Evolutionary conservation across 1,284 basidiomycete genomes (phyloP), one percentile per base, ranked within the genome.

Genomic region (Marasmius sp.): DNA sequence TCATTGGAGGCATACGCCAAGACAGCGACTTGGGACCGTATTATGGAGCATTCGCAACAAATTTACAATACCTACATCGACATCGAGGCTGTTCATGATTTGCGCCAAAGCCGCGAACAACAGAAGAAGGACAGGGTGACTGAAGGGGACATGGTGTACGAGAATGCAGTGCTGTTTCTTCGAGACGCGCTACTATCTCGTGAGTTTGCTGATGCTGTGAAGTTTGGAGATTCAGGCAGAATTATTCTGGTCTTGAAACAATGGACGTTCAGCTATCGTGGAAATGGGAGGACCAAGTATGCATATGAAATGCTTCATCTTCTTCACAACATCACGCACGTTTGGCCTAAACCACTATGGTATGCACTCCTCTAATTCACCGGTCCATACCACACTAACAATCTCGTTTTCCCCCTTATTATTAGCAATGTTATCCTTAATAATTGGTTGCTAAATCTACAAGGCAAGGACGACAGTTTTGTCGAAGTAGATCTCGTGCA

Each of bases 361-460:
- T 78, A 62, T 38, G 67, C 58, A 1, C 14, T 34, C 43, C 49
- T 14, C 22, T n/a, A 33, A 12, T 8, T n/a, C 10, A 5, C 34
- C 33, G 27, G 10, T 12, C 57, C 1, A 3, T 10, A n/a, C 45
- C 8, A 33, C 4, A 27, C 20, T 27, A 14, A 22, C 6, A 36
- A 5, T 2, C 5, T 5, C 27, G 27, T 27, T 2, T 27, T 27
- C 11, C 45, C 33, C 33, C 48, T 27, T 2, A 53, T 16, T 56
- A 39, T 33, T 34, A 77, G 75, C 0, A 47, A 70, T 4, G 66
- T 75, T 33, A 68, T 78, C 0, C 51, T 78, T 1, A 71, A 78
- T 10, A 79, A 79, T 57, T 79, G 77, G 76, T 69, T 79, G 0
- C 59, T 79, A 0, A 78, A 79, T 62, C 71, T 74, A 0, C 74